Evolutionary conservation across 1,284 basidiomycete species (phyloP), one percentile per base, ranked within the genome.

Genomic region (Nidula niveotomentosa): DNA sequence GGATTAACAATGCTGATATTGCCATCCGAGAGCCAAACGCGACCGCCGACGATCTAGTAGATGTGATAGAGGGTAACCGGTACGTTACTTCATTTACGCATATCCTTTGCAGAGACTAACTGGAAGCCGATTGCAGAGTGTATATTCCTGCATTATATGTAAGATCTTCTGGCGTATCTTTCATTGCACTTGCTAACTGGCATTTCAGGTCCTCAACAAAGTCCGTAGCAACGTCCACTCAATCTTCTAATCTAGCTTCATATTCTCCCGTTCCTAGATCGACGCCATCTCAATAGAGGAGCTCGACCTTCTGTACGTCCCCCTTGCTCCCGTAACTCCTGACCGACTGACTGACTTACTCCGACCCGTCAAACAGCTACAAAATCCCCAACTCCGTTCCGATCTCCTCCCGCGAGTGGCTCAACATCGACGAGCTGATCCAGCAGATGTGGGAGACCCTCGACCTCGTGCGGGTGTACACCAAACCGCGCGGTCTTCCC

Each of bases 281-380:
- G 96, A 99, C 69, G 94, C 92, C 15, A 96, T 99, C 67, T 96
- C 94, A 56, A 98, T 99, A 69, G 95, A 99, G 74, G 97, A 99
- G 74, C 85, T 99, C 43, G 96, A 99, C 72, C 82, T 99, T 52
- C 77, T 99, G 73, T 96, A 75, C 69, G 81, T 69, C 30, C 23
- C 18, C 48, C 17, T 23, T 23, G 36, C 12, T 8, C 36, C 34
- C 17, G 36, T n/a, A 12, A 58, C 46, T 8, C 9, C 48, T 43
- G 17, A 34, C 44, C 48, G 23, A 23, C 23, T 15, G 10, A 18
- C 13, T 12, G 45, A 36, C 46, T 52, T 48, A 45, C 52, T 45
- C 47, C 3, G 49, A 37, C 46, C 12, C 53, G 55, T 52, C 55
- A 17, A 54, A 8, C 61, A 88, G 84, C 53, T 91, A 91, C 74